Evolutionary conservation across 495 filamentous ascomycete species (phyloP).

Genomic region (Xanthoparmelia taractica): DNA sequence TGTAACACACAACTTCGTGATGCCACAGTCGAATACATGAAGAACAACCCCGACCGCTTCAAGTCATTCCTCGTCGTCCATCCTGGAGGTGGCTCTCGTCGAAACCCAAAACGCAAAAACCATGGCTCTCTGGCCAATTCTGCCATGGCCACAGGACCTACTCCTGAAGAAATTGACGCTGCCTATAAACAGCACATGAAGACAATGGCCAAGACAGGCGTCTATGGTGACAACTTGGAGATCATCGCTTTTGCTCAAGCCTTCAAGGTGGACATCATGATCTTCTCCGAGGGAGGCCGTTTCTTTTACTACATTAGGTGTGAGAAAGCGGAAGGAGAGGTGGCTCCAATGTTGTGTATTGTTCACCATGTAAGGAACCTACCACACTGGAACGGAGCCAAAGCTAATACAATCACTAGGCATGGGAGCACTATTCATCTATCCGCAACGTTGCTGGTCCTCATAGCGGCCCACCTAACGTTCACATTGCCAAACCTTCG

Average conservation of each 20-base stretch:
- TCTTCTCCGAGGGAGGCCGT: slow-evolving; percentile 47
- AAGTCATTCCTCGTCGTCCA: slow-evolving; percentile 57
- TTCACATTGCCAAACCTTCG: slow-evolving; percentile 29
- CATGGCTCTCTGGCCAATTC: slow-evolving; percentile 38
- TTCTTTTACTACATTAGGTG: slow-evolving; percentile 39
- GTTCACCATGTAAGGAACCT: slow-evolving; percentile 58
- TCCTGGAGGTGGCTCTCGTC: slow-evolving; percentile 50
- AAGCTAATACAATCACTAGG: slow-evolving; percentile 31
- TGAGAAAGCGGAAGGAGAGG: slow-evolving; percentile 29
- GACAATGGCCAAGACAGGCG: slow-evolving; percentile 53
- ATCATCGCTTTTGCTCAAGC: slow-evolving; percentile 59
- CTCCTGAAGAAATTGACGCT: slow-evolving; percentile 50
- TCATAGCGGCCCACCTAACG: slow-evolving; percentile 48
- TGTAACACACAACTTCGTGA: slow-evolving; percentile 52
- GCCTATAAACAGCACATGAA: slow-evolving; percentile 56
- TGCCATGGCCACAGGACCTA: slow-evolving; percentile 37
- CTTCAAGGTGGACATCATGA: slow-evolving; percentile 55
- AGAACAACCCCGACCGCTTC: slow-evolving; percentile 51
- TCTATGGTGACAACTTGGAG: slow-evolving; percentile 67
- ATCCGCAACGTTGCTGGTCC: slow-evolving; percentile 55
- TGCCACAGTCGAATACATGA: slow-evolving; percentile 56
- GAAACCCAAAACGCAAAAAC: slow-evolving; percentile 56
- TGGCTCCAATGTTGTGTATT: slow-evolving; percentile 48
- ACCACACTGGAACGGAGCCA: slow-evolving; percentile 13
- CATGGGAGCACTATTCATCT: slow-evolving; percentile 70